phyloP scores from a whole-genome alignment of 306 rosid species.

The Dryas octopetala region DNA sequence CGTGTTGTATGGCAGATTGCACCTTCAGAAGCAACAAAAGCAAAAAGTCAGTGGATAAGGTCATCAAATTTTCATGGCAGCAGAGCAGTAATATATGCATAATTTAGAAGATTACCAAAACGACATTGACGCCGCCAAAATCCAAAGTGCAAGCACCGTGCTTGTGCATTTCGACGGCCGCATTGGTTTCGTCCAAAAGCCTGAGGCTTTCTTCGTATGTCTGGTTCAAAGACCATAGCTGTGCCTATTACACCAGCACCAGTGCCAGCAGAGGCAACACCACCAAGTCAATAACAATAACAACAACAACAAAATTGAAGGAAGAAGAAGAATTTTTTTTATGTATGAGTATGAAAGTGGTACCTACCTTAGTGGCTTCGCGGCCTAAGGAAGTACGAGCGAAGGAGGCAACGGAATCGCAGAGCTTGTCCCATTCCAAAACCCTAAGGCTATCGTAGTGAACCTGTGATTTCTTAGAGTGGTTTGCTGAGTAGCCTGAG shows the following conservation, averaged over 20 bases:
- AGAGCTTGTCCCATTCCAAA: conserved; percentile 87
- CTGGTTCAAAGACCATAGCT: conserved; percentile 61
- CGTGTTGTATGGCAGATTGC: conserved; percentile 65
- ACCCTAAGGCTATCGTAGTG: conserved; percentile 71
- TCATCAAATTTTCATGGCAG: not conserved
- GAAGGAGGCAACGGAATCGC: conserved; percentile 78
- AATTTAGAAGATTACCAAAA: conserved; percentile 42
- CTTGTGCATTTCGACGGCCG: conserved; percentile 80
- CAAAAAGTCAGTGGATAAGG: conserved; percentile 6
- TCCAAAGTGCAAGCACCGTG: conserved; percentile 73
- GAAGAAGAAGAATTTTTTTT: not conserved
- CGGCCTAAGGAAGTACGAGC: conserved; percentile 82
- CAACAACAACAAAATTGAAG: not conserved
- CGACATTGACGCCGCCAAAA: conserved; percentile 58
- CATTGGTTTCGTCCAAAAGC: conserved; percentile 82
- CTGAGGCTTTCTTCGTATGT: conserved; percentile 69
- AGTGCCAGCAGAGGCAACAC: not conserved
- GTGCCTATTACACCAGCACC: conserved; percentile 43
- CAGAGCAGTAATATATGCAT: not conserved
- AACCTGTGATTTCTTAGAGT: conserved; percentile 36
- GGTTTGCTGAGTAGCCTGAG: conserved; percentile 7
- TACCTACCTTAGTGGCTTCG: conserved; percentile 61
- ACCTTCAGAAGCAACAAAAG: conserved; percentile 58
- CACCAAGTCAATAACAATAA: not conserved
- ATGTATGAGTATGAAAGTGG: not conserved